Evolutionary conservation across 371 early-diverging fungal genomes (phyloP).

Genomic region (Blakeslea trispora): DNA sequence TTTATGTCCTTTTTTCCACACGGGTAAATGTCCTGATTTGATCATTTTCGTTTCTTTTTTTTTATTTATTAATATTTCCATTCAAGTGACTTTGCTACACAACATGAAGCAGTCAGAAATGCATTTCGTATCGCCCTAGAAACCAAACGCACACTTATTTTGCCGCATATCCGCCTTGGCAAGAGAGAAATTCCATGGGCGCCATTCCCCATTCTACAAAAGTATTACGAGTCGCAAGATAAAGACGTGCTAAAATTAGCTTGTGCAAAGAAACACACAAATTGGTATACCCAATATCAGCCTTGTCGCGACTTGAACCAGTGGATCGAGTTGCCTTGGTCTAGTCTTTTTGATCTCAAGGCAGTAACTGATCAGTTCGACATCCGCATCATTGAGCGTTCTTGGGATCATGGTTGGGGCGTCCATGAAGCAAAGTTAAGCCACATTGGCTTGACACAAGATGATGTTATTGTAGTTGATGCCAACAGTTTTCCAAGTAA

Average conservation of each 20-base stretch:
- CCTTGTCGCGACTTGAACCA: conserved; percentile 15
- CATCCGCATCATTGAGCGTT: conserved; percentile 34
- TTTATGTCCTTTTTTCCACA: conserved; percentile 44
- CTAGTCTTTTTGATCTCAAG: conserved; percentile 18
- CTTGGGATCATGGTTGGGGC: conserved; percentile 33
- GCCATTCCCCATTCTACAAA: conserved; percentile 15
- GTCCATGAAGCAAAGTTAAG: conserved; percentile 14
- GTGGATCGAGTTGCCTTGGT: conserved; percentile 29
- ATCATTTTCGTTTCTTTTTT: neutral
- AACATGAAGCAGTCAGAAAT: conserved; percentile 34
- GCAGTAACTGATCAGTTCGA: conserved; percentile 21
- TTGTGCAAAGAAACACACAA: neutral
- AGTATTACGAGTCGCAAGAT: conserved; percentile 25
- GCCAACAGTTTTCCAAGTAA: conserved; percentile 37
- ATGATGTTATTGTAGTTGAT: conserved; percentile 27
- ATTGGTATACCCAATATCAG: conserved; percentile 18
- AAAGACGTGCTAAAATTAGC: conserved; percentile 2
- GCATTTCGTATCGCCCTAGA: conserved; percentile 34
- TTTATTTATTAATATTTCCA: neutral
- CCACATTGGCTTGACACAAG: neutral
- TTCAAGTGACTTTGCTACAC: conserved; percentile 34
- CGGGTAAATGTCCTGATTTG: conserved; percentile 20
- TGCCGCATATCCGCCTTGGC: conserved; percentile 28
- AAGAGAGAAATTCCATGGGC: conserved; percentile 15
- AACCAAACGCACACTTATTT: conserved; percentile 33